Evolutionary conservation across 805 yeast species (phyloP).

Genomic region (Candida rishiriensis): DNA sequence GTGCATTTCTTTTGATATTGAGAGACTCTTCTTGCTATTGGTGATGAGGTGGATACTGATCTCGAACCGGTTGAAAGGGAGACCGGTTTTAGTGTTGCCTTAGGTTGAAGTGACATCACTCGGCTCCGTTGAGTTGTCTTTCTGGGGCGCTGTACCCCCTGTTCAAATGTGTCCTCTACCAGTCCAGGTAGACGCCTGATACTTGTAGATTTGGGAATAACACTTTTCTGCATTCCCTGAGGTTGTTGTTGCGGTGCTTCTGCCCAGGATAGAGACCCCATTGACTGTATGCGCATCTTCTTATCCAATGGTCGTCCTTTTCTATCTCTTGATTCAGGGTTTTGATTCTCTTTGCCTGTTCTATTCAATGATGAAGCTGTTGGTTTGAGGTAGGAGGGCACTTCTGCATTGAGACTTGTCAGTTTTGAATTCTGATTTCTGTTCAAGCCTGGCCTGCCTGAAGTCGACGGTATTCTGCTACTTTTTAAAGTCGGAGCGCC

Average conservation of each 20-base stretch:
- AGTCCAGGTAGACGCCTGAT: no score
- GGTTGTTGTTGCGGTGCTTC: background rate
- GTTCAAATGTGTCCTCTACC: no score
- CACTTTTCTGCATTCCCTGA: background rate
- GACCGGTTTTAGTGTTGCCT: background rate
- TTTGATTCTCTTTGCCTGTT: constrained; percentile 16
- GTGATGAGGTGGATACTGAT: background rate
- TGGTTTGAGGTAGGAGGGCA: constrained; percentile 20
- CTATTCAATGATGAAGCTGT: constrained; percentile 16
- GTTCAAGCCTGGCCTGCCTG: background rate
- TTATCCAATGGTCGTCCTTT: constrained; percentile 3
- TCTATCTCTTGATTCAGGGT: background rate
- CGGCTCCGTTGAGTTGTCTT: no score
- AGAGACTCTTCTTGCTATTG: background rate
- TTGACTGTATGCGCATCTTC: constrained; percentile 11
- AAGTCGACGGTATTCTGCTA: background rate
- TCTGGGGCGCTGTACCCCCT: no score
- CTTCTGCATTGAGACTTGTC: constrained; percentile 4
- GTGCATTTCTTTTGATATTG: background rate
- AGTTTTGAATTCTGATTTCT: background rate
- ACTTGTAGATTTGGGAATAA: no score
- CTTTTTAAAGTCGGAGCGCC: background rate
- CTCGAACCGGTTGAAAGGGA: background rate
- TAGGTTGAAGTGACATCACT: no score
- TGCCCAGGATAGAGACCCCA: constrained; percentile 2